Evolutionary conservation across 345 rosid genomes (phyloP).

Genomic region (Dimocarpus longan): DNA sequence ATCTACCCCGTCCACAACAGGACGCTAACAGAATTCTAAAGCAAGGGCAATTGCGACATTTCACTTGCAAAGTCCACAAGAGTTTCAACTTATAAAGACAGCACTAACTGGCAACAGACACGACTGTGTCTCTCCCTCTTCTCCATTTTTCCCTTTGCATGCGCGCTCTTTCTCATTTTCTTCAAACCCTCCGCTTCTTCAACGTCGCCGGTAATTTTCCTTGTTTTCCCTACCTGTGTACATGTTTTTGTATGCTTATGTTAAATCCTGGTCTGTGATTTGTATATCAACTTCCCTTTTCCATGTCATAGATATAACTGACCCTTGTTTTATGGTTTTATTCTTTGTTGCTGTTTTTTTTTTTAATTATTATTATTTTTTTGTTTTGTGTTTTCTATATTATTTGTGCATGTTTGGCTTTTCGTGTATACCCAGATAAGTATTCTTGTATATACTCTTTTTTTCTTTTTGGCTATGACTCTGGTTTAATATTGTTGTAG

Average conservation of each 20-base stretch:
- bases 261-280: not conserved
- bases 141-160: not conserved
- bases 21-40: not conserved
- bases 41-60: constrained; percentile 15
- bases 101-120: not conserved
- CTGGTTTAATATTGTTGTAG: not conserved
- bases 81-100: not conserved
- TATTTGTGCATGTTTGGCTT: not conserved
- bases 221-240: not conserved
- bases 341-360: not conserved
- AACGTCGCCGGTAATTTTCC: not conserved
- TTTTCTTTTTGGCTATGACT: not conserved
- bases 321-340: not conserved
- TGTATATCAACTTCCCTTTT: not conserved
- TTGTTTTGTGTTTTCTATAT: not conserved
- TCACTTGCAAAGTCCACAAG: not conserved
- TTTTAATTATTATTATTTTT: not conserved
- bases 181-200: not conserved
- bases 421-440: not conserved
- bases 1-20: too few species aligned
- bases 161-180: constrained; percentile 3
- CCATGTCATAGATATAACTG: not conserved
- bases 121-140: not conserved
- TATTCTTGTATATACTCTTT: not conserved
- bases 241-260: not conserved